These are phyloP conservation scores for Ensete ventricosum DNA, from an alignment of 176 grass and related monocot species.

Conservation along the genomic window DNA sequence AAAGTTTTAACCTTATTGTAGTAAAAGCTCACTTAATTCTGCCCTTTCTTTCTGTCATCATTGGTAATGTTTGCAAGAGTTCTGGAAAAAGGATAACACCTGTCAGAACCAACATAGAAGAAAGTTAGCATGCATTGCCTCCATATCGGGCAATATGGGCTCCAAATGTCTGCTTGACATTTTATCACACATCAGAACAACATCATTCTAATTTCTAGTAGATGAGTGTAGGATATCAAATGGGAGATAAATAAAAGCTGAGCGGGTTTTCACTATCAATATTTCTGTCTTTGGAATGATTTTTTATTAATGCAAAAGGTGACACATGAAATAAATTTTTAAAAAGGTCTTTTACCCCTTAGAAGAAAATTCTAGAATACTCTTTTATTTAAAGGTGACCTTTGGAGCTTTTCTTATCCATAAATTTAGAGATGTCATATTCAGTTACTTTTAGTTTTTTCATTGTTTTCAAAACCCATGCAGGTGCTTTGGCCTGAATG, in stretches of 20 bases:
- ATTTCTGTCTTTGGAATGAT: neutral
- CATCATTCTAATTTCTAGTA: neutral
- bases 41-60: too few species aligned
- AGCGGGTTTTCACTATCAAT: neutral
- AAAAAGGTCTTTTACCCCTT: neutral
- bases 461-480: neutral
- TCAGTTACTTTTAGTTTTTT: neutral
- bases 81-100: too few species aligned
- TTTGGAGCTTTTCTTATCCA: neutral
- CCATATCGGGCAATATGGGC: too few species aligned
- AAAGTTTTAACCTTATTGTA: too few species aligned
- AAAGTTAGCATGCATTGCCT: too few species aligned
- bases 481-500: slow-evolving; percentile 20
- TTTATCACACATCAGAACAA: too few species aligned
- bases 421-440: neutral
- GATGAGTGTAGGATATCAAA: neutral
- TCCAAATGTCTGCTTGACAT: too few species aligned
- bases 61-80: too few species aligned
- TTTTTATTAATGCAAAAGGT: neutral
- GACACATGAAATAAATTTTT: neutral
- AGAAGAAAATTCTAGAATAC: neutral
- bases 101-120: too few species aligned
- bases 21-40: too few species aligned
- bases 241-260: neutral
- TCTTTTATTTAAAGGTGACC: too few species aligned